Percentiles rank a stretch among this genome's conserved stretches.
phyloP scores from a whole-genome alignment of 2,329 filamentous ascomycete genomes.

The Orbilia javanica region DNA sequence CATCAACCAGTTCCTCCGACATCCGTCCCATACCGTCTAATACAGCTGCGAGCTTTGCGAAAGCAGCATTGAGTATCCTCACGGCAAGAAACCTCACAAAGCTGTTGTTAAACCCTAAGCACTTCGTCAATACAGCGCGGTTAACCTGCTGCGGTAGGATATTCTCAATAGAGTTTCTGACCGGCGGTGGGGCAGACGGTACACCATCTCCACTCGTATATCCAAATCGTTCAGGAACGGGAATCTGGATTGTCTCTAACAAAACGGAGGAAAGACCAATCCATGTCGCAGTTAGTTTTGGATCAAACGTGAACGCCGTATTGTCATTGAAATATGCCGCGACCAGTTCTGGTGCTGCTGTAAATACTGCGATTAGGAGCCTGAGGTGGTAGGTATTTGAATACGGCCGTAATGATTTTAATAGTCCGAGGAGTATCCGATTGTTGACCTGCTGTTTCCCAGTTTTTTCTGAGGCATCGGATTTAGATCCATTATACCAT shows the following conservation, averaged over 20 bases:
- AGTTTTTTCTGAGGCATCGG: slow-evolving; percentile 67
- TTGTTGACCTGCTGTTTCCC: slow-evolving; percentile 81
- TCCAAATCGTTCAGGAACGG: slow-evolving; percentile 79
- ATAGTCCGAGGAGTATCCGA: slow-evolving; percentile 80
- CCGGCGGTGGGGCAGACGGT: slow-evolving; percentile 78
- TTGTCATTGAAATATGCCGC: slow-evolving; percentile 88
- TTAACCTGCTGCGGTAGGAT: slow-evolving; percentile 85
- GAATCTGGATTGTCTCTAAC: slow-evolving; percentile 81
- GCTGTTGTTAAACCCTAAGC: slow-evolving; percentile 78
- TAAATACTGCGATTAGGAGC: slow-evolving; percentile 83
- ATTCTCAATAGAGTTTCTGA: slow-evolving; percentile 83
- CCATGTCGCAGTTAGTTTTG: slow-evolving; percentile 93
- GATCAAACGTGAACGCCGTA: slow-evolving; percentile 85
- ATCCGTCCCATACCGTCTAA: slow-evolving; percentile 70
- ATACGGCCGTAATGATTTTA: slow-evolving; percentile 84
- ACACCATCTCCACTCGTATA: slow-evolving; percentile 72
- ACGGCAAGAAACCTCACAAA: slow-evolving; percentile 87
- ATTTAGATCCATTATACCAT: slow-evolving; percentile 77
- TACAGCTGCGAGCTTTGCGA: slow-evolving; percentile 80
- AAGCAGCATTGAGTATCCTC: slow-evolving; percentile 80
- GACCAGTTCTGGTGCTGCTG: slow-evolving; percentile 83
- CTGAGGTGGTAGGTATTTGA: slow-evolving; percentile 84
- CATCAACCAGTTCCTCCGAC: slow-evolving; percentile 58
- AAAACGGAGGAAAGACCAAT: slow-evolving; percentile 91
- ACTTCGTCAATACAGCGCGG: slow-evolving; percentile 82